Conservation (phyloP, 192 early-diverging fungal genomes). For the Globomyces pollinis-pini region DNA sequence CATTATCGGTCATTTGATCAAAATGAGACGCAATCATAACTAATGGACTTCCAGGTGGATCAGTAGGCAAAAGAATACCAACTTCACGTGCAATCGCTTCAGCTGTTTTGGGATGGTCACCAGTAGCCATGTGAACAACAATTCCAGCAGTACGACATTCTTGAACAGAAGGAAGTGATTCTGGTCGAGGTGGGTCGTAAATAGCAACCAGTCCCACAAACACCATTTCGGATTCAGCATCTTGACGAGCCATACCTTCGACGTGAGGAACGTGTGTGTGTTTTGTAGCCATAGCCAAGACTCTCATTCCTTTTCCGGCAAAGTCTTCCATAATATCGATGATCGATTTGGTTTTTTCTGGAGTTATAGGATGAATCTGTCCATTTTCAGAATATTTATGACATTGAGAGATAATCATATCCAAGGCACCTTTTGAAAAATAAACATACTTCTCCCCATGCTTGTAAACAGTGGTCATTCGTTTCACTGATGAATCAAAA, state of each 20-base stretch:
- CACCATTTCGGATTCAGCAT: slow-evolving; percentile 41
- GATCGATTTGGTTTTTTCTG: not conserved
- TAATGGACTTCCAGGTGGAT: too few species aligned
- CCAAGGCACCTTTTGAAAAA: slow-evolving; percentile 23
- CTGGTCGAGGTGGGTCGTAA: slow-evolving; percentile 75
- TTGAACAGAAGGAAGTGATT: slow-evolving; percentile 55
- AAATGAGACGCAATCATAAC: slow-evolving; percentile 40
- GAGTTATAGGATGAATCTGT: too few species aligned
- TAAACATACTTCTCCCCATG: slow-evolving; percentile 8
- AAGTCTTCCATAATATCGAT: not conserved
- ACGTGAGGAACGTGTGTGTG: not conserved
- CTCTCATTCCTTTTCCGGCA: not conserved
- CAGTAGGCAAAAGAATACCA: slow-evolving; percentile 74
- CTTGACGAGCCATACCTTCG: not conserved
- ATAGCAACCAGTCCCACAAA: slow-evolving; percentile 71
- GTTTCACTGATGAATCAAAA: too few species aligned
- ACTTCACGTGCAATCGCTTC: slow-evolving; percentile 69
- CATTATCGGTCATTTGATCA: slow-evolving; percentile 24
- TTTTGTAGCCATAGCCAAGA: slow-evolving; percentile 1
- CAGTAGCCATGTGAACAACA: slow-evolving; percentile 75
- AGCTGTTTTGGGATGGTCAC: slow-evolving; percentile 72
- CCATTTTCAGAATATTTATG: slow-evolving; percentile 26
- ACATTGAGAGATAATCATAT: slow-evolving; percentile 25
- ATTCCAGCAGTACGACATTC: slow-evolving; percentile 56
- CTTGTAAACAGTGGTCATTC: slow-evolving; percentile 19